phyloP scores from a whole-genome alignment of 108 stramenopile genomes.

The Skeletonema marinoi region DNA sequence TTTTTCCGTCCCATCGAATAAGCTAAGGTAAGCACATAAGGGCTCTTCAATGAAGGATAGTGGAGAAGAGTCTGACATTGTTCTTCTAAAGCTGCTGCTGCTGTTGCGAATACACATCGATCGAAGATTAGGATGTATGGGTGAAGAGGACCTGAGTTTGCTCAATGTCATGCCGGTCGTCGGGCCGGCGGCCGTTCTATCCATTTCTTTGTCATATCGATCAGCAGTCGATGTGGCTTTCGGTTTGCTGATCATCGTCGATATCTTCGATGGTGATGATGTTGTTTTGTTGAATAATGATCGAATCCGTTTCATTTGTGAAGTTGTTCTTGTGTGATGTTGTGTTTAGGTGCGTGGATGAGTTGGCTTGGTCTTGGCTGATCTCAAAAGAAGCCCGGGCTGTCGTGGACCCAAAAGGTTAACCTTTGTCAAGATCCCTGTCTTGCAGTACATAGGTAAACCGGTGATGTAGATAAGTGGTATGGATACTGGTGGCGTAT shows the following conservation, averaged over 20 bases:
- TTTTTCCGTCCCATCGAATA: constrained; percentile 22
- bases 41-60: constrained; percentile 12
- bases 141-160: not conserved
- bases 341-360: too few species aligned
- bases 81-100: not conserved
- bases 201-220: not conserved
- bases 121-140: not conserved
- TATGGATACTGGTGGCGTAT: too few species aligned
- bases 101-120: not conserved
- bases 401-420: too few species aligned
- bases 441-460: too few species aligned
- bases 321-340: too few species aligned
- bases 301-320: not conserved
- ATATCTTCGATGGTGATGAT: not conserved
- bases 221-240: not conserved
- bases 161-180: not conserved
- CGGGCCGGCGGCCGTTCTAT: not conserved
- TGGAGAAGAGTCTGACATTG: not conserved
- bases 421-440: too few species aligned
- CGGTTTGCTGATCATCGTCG: not conserved
- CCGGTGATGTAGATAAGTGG: too few species aligned
- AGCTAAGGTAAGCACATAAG: constrained; percentile 14
- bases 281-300: not conserved
- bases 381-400: too few species aligned
- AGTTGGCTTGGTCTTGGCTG: too few species aligned